Conservation (phyloP, 176 grass and related monocot genomes). For the bread wheat (Triticum aestivum) region IWGSC_CS_RefSeq_v2.1 NC_057810.1:444788255-444788754, state of each 20-base stretch:
- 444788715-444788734: too few relatives aligned
- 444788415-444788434: background rate
- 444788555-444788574: background rate
- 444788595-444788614: background rate
- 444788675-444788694: too few relatives aligned
- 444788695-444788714: too few relatives aligned
- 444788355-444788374: conserved; percentile 20
- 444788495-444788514: conserved; percentile 9
- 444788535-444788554: background rate
- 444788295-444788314: background rate
- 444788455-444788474: background rate
- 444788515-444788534: background rate
- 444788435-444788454: background rate
- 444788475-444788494: background rate
- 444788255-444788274: conserved; percentile 28
- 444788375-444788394: background rate
- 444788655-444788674: too few relatives aligned
- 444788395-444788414: background rate
- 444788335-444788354: background rate
- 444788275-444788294: conserved; percentile 1
- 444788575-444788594: background rate
- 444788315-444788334: conserved; percentile 14
- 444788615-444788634: background rate
- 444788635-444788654: background rate
- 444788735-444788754: too few relatives aligned